These are phyloP conservation scores for Galium porrigens DNA, from an alignment of 305 asterid species.

Conservation along the genomic window DNA sequence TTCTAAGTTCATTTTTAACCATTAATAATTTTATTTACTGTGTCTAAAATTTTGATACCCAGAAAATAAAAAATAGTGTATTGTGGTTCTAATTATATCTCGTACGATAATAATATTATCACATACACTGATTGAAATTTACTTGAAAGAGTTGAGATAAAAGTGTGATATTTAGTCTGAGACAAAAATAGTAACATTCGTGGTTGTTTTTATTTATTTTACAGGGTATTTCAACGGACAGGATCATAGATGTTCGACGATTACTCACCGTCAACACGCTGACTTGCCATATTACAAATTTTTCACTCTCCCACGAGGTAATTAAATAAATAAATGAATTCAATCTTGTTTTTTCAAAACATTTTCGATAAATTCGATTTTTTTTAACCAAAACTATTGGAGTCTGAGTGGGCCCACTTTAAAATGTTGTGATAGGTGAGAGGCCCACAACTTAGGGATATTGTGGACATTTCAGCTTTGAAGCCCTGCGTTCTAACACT, in stretches of 20 bases:
- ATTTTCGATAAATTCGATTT: not conserved
- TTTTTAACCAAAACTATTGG: not conserved
- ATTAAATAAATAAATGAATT: not conserved
- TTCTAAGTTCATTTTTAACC: too few species aligned
- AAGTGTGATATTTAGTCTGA: too few species aligned
- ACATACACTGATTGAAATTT: too few species aligned
- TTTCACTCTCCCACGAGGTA: conserved; percentile 79
- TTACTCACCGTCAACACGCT: conserved; percentile 36
- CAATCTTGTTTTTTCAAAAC: too few species aligned
- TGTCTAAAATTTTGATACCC: too few species aligned
- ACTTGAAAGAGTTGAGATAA: too few species aligned
- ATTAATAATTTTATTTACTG: too few species aligned
- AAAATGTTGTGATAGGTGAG: conserved; percentile 32
- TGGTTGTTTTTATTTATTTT: not conserved
- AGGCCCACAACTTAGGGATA: conserved; percentile 81
- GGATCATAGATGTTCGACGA: conserved; percentile 62
- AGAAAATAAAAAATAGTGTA: too few species aligned
- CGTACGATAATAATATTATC: too few species aligned
- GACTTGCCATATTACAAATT: conserved; percentile 61
- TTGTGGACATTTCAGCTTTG: conserved; percentile 87
- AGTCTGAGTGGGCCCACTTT: conserved; percentile 11
- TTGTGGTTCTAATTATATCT: too few species aligned
- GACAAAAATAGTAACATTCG: too few species aligned
- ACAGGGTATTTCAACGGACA: conserved; percentile 86
- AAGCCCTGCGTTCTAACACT: conserved; percentile 78